Percentiles rank a stretch among this genome's conserved stretches.
Conservation (phyloP, 306 rosid genomes). For the Sechiopsis laciniata region DNA sequence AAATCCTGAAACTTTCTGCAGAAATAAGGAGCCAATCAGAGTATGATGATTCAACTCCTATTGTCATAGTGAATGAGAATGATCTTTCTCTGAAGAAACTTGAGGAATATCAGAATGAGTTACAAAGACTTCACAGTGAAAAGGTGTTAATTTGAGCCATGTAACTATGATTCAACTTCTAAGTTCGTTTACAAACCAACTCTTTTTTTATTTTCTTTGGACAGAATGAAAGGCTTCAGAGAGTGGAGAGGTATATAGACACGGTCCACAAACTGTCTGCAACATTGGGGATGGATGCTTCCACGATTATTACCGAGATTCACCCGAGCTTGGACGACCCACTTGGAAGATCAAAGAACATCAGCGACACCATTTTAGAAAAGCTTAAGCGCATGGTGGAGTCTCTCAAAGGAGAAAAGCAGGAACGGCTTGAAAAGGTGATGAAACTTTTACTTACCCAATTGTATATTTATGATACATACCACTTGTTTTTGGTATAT, state of each 20-base stretch:
- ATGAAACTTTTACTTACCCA: background rate
- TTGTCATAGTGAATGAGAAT: slow-evolving; percentile 54
- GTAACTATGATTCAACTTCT: slow-evolving; percentile 13
- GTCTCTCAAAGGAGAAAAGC: slow-evolving; percentile 75
- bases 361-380: slow-evolving; percentile 59
- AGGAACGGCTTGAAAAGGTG: slow-evolving; percentile 80
- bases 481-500: no score
- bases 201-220: slow-evolving; percentile 26
- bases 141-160: slow-evolving; percentile 45
- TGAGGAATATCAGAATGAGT: slow-evolving; percentile 71
- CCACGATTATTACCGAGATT: slow-evolving; percentile 57
- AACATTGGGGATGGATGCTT: slow-evolving; percentile 77
- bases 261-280: slow-evolving; percentile 60
- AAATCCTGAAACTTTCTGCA: slow-evolving; percentile 70
- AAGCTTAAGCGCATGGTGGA: slow-evolving; percentile 65
- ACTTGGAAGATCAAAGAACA: slow-evolving; percentile 67
- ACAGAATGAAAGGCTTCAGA: slow-evolving; percentile 71
- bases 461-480: no score
- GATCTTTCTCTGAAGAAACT: slow-evolving; percentile 83
- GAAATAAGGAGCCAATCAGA: slow-evolving; percentile 74
- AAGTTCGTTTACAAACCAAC: slow-evolving; percentile 14
- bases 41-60: slow-evolving; percentile 31
- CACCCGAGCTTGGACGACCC: slow-evolving; percentile 80
- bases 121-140: slow-evolving; percentile 65
- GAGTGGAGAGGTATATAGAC: slow-evolving; percentile 57